Conservation (phyloP, 805 yeast species). For the Barnettozyma pratensis region DNA sequence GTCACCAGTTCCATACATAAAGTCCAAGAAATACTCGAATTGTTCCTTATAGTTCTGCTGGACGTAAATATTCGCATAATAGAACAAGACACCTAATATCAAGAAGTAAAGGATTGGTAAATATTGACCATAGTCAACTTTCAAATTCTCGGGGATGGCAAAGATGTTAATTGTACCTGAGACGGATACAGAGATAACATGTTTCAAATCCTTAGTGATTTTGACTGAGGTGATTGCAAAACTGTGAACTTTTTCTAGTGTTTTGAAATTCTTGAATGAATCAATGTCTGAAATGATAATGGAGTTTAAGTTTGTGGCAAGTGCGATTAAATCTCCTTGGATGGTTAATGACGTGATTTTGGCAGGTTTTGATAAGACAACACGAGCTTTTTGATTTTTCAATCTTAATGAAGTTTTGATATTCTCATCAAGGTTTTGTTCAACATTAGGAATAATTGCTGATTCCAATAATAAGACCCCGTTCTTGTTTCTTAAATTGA, state of each 20-base stretch:
- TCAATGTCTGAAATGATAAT: conserved; percentile 49
- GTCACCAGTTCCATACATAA: conserved; percentile 12
- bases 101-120: conserved; percentile 9
- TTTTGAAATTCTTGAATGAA: conserved; percentile 46
- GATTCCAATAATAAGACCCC: conserved; percentile 35
- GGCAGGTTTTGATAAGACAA: conserved; percentile 43
- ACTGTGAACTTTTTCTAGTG: conserved; percentile 60
- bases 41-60: conserved; percentile 14
- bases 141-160: conserved; percentile 47
- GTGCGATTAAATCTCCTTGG: conserved; percentile 31
- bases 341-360: conserved; percentile 27
- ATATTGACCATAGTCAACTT: conserved; percentile 8
- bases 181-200: conserved; percentile 38
- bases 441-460: conserved; percentile 12
- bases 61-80: conserved; percentile 8
- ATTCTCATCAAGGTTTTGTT: neutral
- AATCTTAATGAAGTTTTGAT: conserved; percentile 7
- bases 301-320: conserved; percentile 56
- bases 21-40: conserved; percentile 9
- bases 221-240: conserved; percentile 74
- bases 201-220: conserved; percentile 36
- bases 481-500: conserved; percentile 33
- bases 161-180: conserved; percentile 67
- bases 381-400: conserved; percentile 34
- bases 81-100: conserved; percentile 4